Conservation (phyloP, 148 eudicot species). For the Amaranthus palmeri region DNA sequence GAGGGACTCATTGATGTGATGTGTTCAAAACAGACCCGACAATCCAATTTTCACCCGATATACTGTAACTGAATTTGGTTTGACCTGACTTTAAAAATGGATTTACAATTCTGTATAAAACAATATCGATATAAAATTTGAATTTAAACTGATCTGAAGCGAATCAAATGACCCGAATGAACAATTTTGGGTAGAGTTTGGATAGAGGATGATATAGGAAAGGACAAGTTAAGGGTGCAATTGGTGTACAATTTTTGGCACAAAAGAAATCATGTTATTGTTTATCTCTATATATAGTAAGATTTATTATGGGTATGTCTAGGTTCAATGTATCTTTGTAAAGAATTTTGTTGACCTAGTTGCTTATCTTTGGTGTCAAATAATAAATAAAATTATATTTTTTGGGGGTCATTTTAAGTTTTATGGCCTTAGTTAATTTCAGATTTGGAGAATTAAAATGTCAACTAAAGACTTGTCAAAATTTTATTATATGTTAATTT, state of each 20-base stretch:
- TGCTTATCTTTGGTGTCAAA: constrained; percentile 16
- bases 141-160: no score
- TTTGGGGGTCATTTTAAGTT: not conserved
- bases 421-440: constrained; percentile 1
- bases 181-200: not conserved
- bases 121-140: no score
- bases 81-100: no score
- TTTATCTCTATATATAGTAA: constrained; percentile 16
- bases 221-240: not conserved
- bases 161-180: no score
- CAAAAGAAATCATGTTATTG: not conserved
- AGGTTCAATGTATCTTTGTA: constrained; percentile 40
- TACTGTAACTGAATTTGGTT: no score
- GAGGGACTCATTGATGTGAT: not conserved
- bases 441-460: not conserved
- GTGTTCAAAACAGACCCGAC: no score
- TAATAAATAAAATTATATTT: not conserved
- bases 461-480: no score
- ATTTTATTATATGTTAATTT: no score
- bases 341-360: constrained; percentile 10
- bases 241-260: constrained; percentile 15
- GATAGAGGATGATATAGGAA: not conserved
- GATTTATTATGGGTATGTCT: constrained; percentile 23
- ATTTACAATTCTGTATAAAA: no score
- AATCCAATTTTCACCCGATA: no score